Percentiles rank a stretch among this genome's conserved stretches.
Conservation (phyloP, 768 basidiomycete genomes). For the Sarcodon aspratus region DNA sequence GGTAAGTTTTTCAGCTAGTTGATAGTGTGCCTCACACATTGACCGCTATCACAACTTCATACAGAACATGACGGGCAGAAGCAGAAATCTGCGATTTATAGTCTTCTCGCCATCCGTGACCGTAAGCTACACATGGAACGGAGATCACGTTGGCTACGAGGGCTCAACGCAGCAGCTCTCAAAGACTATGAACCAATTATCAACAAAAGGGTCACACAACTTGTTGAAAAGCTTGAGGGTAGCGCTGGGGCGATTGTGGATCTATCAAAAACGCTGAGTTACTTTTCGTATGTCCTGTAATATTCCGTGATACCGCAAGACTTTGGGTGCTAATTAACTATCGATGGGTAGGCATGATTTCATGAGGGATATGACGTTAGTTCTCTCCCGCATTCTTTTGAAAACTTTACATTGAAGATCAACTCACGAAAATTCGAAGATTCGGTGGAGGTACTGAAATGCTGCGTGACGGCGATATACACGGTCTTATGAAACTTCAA, state of each 20-base stretch:
- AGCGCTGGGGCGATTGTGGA: constrained; percentile 11
- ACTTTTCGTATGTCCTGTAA: constrained; percentile 22
- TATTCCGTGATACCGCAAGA: background rate
- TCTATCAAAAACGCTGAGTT: constrained; percentile 23
- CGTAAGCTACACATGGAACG: constrained; percentile 15
- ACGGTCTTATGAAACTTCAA: background rate
- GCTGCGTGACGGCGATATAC: constrained; percentile 2
- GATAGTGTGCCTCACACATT: background rate
- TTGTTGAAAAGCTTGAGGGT: constrained; percentile 11
- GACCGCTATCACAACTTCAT: background rate
- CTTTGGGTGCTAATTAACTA: constrained; percentile 1
- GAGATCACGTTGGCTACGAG: constrained; percentile 29
- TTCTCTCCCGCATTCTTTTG: too few relatives aligned
- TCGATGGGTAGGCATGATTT: constrained; percentile 6
- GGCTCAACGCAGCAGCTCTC: constrained; percentile 22
- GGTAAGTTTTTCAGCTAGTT: constrained; percentile 21
- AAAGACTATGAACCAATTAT: constrained; percentile 19
- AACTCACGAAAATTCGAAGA: too few relatives aligned
- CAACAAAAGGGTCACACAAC: constrained; percentile 12
- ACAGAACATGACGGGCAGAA: background rate
- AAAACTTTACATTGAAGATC: too few relatives aligned
- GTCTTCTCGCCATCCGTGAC: background rate
- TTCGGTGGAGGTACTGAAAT: constrained; percentile 3
- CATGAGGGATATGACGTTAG: constrained; percentile 5
- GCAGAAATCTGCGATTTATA: background rate